These are phyloP conservation scores for Pseudogymnoascus sp. DNA, from an alignment of 2,329 filamentous ascomycete species.

Conservation along the genomic window DNA sequence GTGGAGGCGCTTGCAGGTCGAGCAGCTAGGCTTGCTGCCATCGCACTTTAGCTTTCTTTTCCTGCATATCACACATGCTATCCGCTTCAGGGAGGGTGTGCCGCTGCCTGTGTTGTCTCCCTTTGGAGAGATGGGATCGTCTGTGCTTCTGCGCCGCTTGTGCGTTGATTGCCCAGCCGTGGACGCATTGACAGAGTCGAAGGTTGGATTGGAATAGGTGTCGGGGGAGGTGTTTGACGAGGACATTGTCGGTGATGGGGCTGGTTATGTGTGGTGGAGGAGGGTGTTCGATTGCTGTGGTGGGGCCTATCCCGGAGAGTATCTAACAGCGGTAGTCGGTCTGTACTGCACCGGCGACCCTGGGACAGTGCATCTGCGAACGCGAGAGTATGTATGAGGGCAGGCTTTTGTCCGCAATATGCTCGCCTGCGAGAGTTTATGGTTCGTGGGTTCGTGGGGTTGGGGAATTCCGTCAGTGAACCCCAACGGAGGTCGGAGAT, in stretches of 20 bases:
- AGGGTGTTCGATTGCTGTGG: not conserved
- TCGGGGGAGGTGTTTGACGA: constrained; percentile 31
- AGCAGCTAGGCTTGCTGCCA: constrained; percentile 57
- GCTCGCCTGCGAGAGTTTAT: not conserved
- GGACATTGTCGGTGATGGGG: constrained; percentile 23
- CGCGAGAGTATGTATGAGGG: not conserved
- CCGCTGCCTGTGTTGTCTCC: constrained; percentile 23
- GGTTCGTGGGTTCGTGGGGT: not conserved
- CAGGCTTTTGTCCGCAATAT: not conserved
- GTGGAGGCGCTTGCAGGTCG: constrained; percentile 55
- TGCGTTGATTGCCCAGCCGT: constrained; percentile 24
- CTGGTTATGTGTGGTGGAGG: not conserved
- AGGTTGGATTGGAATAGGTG: constrained; percentile 51
- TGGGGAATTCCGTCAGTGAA: not conserved
- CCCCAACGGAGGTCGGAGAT: not conserved
- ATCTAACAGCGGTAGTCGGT: not conserved
- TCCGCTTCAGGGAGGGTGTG: constrained; percentile 77
- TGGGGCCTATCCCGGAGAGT: not conserved
- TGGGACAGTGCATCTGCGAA: not conserved
- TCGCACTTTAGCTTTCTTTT: constrained; percentile 79
- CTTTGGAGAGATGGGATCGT: constrained; percentile 29
- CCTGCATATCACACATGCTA: constrained; percentile 89
- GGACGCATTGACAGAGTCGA: constrained; percentile 30
- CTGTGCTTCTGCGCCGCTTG: constrained; percentile 27
- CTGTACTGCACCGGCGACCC: not conserved